A percentile compares a stretch with the other conserved stretches of the same genome.
phyloP scores from a whole-genome alignment of 2,329 filamentous ascomycete genomes.

The Incumbomyces delicatus region DNA sequence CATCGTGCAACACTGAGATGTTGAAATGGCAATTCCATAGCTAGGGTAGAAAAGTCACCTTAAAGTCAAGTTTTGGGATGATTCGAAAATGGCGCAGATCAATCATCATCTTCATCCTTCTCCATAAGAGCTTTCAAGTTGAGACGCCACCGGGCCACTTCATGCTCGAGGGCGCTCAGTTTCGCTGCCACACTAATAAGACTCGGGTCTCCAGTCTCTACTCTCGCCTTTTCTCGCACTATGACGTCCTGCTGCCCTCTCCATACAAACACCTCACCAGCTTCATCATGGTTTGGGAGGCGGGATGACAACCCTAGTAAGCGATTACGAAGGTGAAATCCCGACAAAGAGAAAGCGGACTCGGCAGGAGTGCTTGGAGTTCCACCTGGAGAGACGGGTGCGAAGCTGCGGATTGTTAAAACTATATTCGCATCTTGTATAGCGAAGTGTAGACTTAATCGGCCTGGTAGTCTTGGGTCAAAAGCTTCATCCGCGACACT shows the following conservation, averaged over 20 bases:
- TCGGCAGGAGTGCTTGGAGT: constrained; percentile 53
- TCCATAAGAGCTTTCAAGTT: constrained; percentile 74
- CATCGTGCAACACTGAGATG: too few relatives aligned
- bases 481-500: constrained; percentile 53
- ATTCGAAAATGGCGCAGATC: neutral
- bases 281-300: constrained; percentile 66
- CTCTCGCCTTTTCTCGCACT: constrained; percentile 79
- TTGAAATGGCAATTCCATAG: too few relatives aligned
- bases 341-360: constrained; percentile 52
- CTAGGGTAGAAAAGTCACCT: too few relatives aligned
- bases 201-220: constrained; percentile 82
- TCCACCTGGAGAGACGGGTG: constrained; percentile 50
- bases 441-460: constrained; percentile 62
- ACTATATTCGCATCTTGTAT: constrained; percentile 63
- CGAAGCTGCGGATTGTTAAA: constrained; percentile 59
- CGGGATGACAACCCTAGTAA: constrained; percentile 35
- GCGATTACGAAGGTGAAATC: constrained; percentile 49
- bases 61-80: too few relatives aligned
- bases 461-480: constrained; percentile 52
- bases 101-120: constrained; percentile 40
- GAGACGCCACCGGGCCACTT: constrained; percentile 57
- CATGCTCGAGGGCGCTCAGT: constrained; percentile 65
- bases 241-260: constrained; percentile 58
- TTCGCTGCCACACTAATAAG: constrained; percentile 77
- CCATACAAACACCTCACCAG: constrained; percentile 65